A percentile compares a stretch with the other conserved stretches of the same genome.
phyloP scores from a whole-genome alignment of 306 rosid species.

The Leucaena leucocephala region DNA sequence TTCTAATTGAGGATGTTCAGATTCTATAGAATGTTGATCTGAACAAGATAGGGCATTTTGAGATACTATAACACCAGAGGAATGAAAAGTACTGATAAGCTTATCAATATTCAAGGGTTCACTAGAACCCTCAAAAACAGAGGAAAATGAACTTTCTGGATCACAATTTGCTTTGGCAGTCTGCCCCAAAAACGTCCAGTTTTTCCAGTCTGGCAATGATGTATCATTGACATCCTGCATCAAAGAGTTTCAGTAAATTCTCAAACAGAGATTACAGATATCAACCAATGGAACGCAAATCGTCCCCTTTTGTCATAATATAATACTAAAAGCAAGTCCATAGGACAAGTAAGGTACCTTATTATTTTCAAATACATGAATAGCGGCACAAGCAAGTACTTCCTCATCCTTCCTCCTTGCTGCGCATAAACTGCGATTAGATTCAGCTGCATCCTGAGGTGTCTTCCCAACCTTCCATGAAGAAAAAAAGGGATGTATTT shows the following conservation, averaged over 20 bases:
- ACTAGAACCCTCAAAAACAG: slow-evolving; percentile 52
- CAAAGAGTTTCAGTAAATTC: slow-evolving; percentile 34
- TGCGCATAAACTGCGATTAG: slow-evolving; percentile 27
- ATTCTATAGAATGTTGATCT: slow-evolving; percentile 35
- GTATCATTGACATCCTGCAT: slow-evolving; percentile 71
- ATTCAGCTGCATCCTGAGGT: slow-evolving; percentile 43
- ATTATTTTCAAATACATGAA: slow-evolving; percentile 72
- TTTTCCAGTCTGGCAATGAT: slow-evolving; percentile 59
- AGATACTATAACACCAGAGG: slow-evolving; percentile 33
- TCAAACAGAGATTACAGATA: slow-evolving; percentile 23
- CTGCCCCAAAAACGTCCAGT: slow-evolving; percentile 65
- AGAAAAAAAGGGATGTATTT: slow-evolving; percentile 77
- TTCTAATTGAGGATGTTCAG: slow-evolving; percentile 41
- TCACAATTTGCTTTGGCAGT: slow-evolving; percentile 16
- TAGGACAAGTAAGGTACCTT: slow-evolving; percentile 46
- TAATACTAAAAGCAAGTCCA: slow-evolving; percentile 27
- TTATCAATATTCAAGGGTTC: slow-evolving; percentile 65
- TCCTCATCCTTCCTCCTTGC: slow-evolving; percentile 31
- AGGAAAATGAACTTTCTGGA: slow-evolving; percentile 42
- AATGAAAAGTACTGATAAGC: slow-evolving; percentile 37
- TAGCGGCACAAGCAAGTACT: slow-evolving; percentile 43
- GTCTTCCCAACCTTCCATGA: slow-evolving; percentile 53
- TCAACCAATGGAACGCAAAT: slow-evolving; percentile 12
- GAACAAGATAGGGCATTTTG: slow-evolving; percentile 39
- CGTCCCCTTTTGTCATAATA: not conserved